Conservation (phyloP, 106 monocot species). For the Narthecium ossifragum region DNA sequence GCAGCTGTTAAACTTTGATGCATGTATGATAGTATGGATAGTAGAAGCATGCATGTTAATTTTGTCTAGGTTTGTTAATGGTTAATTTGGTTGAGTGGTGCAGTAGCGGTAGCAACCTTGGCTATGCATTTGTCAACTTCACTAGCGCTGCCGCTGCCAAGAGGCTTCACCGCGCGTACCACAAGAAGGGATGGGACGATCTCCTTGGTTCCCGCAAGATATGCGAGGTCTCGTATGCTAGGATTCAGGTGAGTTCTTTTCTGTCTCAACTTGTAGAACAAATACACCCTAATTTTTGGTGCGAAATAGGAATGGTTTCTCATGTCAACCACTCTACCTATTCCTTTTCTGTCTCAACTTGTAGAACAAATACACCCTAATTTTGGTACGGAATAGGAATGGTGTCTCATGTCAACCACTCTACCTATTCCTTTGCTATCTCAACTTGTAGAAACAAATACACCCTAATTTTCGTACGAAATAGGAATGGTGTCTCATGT, state of each 20-base stretch:
- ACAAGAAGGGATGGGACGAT: background rate
- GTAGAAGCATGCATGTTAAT: background rate
- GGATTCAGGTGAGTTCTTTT: conserved; percentile 8
- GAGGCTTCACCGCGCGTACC: conserved; percentile 2
- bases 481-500: background rate
- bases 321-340: too few relatives aligned
- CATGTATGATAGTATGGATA: background rate
- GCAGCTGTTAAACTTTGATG: background rate
- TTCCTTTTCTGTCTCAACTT: too few relatives aligned
- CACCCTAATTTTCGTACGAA: background rate
- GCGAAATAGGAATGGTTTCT: background rate
- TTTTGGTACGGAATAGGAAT: background rate
- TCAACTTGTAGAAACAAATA: background rate
- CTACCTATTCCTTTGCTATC: background rate
- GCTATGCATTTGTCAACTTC: conserved; percentile 15
- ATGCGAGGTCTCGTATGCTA: conserved; percentile 8
- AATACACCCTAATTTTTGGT: background rate
- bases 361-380: background rate
- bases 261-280: too few relatives aligned
- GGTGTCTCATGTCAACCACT: background rate
- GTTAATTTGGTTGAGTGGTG: background rate
- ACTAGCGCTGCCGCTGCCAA: conserved; percentile 1
- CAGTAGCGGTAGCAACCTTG: conserved; percentile 6
- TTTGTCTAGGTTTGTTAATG: too few relatives aligned
- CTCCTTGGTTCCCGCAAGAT: conserved; percentile 11